Conservation (phyloP, 345 rosid species). For the Arabidopsis suecica region DNA sequence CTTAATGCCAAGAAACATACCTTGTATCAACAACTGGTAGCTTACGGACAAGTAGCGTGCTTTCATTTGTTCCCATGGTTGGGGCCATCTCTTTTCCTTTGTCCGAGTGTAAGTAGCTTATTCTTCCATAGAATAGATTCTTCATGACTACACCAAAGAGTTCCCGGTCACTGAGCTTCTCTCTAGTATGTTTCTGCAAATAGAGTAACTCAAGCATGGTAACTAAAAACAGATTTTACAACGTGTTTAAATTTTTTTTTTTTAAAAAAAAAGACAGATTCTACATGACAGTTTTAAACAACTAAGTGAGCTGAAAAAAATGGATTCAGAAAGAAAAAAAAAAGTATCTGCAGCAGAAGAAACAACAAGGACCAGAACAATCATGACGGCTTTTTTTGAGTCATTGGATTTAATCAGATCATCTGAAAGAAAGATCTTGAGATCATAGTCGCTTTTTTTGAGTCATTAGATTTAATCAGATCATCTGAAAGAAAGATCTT, state of each 20-base stretch:
- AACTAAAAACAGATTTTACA: background rate
- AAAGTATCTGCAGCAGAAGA: background rate
- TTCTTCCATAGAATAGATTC: conserved; percentile 75
- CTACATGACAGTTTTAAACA: background rate
- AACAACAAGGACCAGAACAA: conserved; percentile 8
- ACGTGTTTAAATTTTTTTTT: too few relatives aligned
- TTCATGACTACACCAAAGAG: conserved; percentile 59
- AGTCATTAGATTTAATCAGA: background rate
- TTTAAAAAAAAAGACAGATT: background rate
- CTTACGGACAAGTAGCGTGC: conserved; percentile 88
- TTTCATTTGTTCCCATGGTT: conserved; percentile 59
- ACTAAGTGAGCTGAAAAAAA: background rate
- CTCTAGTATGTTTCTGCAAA: conserved; percentile 65
- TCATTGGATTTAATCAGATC: background rate
- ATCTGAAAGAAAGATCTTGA: conserved; percentile 1
- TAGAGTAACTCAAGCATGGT: conserved; percentile 8
- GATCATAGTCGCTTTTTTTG: background rate
- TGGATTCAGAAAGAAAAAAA: background rate
- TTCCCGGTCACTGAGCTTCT: conserved; percentile 64
- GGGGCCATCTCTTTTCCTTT: conserved; percentile 83
- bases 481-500: conserved; percentile 3
- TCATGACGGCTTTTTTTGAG: background rate
- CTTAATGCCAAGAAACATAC: conserved; percentile 46
- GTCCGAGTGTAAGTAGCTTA: conserved; percentile 77
- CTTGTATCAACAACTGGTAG: conserved; percentile 68